Base-by-base conservation (phyloP, 2,329 filamentous ascomycete genomes). In the Botrytis aclada region DNA sequence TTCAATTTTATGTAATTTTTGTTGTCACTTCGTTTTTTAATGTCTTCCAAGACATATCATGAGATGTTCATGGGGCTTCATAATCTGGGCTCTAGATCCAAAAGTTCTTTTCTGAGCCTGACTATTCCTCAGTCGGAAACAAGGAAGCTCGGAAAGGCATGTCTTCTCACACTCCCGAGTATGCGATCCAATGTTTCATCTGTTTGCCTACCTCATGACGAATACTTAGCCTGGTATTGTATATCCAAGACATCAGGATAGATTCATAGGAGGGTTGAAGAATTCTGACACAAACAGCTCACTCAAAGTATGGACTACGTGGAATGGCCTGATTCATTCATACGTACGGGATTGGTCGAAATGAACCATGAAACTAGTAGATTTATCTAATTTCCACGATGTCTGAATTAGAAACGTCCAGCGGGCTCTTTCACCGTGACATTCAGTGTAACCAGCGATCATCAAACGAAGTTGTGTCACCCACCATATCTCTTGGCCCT, bases 291-390 rank as follows among this genome's bases (percentile, higher is more conserved):
- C n/a, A 37, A 25, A 69, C 34, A 41, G 37, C 47, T 66, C 47
- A 56, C n/a, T 14, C 65, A 43, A 56, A 29, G 34, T n/a, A 56
- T 41, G 18, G n/a, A 32, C 22, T 56, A 69, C 47, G 65, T 69
- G 65, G 47, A 56, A 41, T 69, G 18, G 51, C n/a, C 47, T 41
- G 37, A 69, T 69, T 56, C 25, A 69, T 29, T n/a, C 65, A 41
- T 3, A 29, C 25, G 8, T 32, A 22, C 18, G 14, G n/a, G 18
- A 41, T 56, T 69, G 34, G 18, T 25, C n/a, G 25, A n/a, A 67
- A 56, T 20, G 29, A 56, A 43, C 8, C 9, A 56, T 56, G 34
- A 32, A 51, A 25, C 47, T 10, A 51, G 29, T 25, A 43, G 10
- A 25, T 25, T 25, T 20, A 29, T 34, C 10, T 43, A 32, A 51